Base-by-base conservation (phyloP, 2,329 filamentous ascomycete genomes). In the Talaromyces piceae region DNA sequence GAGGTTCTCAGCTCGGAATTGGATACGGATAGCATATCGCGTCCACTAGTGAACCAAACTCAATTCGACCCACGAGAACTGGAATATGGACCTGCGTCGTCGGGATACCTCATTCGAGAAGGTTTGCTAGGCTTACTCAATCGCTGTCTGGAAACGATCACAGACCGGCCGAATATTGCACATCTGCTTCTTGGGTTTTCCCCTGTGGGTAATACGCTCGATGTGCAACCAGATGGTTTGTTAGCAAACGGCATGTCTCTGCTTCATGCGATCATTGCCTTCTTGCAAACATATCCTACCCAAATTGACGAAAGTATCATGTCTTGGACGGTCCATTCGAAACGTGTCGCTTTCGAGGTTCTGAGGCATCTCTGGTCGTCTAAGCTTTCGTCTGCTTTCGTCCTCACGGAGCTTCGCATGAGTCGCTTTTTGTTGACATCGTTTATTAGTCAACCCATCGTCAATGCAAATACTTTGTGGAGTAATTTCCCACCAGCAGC, bases 161-260 rank as follows among this genome's bases (percentile, higher is more conserved):
- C 87, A 1, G 80, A 86, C 59, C 81, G 84, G 59, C 91, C 93
- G 4, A 94, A 86, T 2, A 84, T 98, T 58, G 93, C 91, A 0
- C 94, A 98, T 67, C 77, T 95, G 43, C 75, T 98, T 2, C 81
- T 98, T 4, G 93, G 93, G 0, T 96, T 98, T 66, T 80, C 80
- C 51, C 94, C 89, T 61, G 81, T 83, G 41, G 80, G 85, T 30
- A 84, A 83, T 56, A 78, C 79, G 8, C 74, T 97, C 2, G 82
- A 82, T 22, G 73, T 93, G 27, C 78, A 86, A 47, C 72, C 82
- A 1, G 79, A 83, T 25, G 80, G 89, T 45, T 70, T 86, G 2
- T 94, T 95, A 67, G 80, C 83, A 11, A 75, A 80, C 13, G 80
- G 82, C 12, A 79, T 78, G 18, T 91, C 93, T 0, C 73, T 98